A percentile compares a stretch with the other conserved stretches of the same genome.
These are phyloP conservation scores for Penicillium sp. DNA, from an alignment of 2,329 filamentous ascomycete species.

Conservation along the genomic window DNA sequence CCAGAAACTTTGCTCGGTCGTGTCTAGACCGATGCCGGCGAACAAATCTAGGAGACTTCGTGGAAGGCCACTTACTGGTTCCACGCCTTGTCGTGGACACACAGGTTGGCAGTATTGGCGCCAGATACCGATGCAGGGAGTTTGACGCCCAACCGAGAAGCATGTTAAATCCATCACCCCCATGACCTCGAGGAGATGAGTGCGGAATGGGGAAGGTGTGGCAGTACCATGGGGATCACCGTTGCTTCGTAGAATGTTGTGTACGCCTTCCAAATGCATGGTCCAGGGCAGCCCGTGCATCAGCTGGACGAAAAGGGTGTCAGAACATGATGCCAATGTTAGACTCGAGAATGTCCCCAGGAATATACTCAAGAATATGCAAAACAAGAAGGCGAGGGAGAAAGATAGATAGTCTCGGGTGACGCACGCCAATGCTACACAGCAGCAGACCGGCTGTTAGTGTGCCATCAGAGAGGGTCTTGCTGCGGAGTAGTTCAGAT, in stretches of 20 bases:
- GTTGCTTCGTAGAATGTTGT: slow-evolving; percentile 25
- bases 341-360: too few species aligned
- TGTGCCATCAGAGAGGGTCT: slow-evolving; percentile 25
- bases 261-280: slow-evolving; percentile 30
- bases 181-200: slow-evolving; percentile 29
- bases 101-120: slow-evolving; percentile 21
- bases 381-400: neutral
- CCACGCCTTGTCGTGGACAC: slow-evolving; percentile 11
- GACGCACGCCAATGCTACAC: slow-evolving; percentile 30
- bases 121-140: slow-evolving; percentile 26
- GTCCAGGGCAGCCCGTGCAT: slow-evolving; percentile 30
- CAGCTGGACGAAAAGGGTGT: slow-evolving; percentile 12
- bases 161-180: slow-evolving; percentile 29
- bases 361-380: neutral
- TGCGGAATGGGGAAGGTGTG: slow-evolving; percentile 14
- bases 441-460: slow-evolving; percentile 27
- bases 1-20: slow-evolving; percentile 27
- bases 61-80: slow-evolving; percentile 28
- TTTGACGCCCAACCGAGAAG: slow-evolving; percentile 24
- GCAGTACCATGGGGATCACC: slow-evolving; percentile 2
- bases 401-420: too few species aligned
- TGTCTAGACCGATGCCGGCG: slow-evolving; percentile 20
- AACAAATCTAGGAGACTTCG: slow-evolving; percentile 26
- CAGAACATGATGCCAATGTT: too few species aligned
- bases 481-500: slow-evolving; percentile 22